These are phyloP conservation scores for Eimeria sp. DNA, from an alignment of 169 alveolate genomes.

Conservation along the genomic window DNA sequence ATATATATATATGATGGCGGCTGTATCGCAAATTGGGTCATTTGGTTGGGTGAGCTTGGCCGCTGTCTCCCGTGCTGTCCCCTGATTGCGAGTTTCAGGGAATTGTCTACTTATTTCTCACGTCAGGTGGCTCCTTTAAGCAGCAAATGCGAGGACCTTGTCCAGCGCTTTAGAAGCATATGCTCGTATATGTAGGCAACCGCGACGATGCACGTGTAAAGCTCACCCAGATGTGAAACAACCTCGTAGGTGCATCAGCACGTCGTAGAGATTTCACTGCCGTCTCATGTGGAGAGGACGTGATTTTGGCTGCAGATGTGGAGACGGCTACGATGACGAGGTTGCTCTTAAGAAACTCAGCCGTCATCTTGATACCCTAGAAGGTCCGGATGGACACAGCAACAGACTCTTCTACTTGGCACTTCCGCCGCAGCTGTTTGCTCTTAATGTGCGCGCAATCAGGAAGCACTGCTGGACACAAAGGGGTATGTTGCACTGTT, in stretches of 20 bases:
- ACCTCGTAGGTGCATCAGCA: neutral
- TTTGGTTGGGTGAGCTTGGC: neutral
- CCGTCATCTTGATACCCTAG: neutral
- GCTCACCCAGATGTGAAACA: neutral
- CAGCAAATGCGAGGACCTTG: slow-evolving; percentile 66
- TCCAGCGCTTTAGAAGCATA: slow-evolving; percentile 68
- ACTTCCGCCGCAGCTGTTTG: slow-evolving; percentile 87
- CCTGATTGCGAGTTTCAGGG: slow-evolving; percentile 66
- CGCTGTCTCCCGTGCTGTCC: slow-evolving; percentile 27
- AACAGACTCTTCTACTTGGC: slow-evolving; percentile 87
- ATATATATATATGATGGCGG: slow-evolving; percentile 54
- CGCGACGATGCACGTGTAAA: neutral
- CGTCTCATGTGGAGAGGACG: neutral
- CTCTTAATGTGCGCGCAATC: slow-evolving; percentile 41
- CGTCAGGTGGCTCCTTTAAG: slow-evolving; percentile 73
- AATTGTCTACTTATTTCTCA: slow-evolving; percentile 45
- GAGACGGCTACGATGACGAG: slow-evolving; percentile 53
- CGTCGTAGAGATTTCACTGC: neutral
- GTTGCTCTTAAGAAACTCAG: slow-evolving; percentile 65
- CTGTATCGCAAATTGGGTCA: neutral
- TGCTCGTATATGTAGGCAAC: slow-evolving; percentile 70
- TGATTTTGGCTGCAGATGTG: slow-evolving; percentile 69
- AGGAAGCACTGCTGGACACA: slow-evolving; percentile 74
- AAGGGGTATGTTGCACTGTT: slow-evolving; percentile 59
- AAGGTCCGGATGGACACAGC: slow-evolving; percentile 29